phyloP scores from a whole-genome alignment of 1,284 basidiomycete species.

The Schizophyllum commune region DNA sequence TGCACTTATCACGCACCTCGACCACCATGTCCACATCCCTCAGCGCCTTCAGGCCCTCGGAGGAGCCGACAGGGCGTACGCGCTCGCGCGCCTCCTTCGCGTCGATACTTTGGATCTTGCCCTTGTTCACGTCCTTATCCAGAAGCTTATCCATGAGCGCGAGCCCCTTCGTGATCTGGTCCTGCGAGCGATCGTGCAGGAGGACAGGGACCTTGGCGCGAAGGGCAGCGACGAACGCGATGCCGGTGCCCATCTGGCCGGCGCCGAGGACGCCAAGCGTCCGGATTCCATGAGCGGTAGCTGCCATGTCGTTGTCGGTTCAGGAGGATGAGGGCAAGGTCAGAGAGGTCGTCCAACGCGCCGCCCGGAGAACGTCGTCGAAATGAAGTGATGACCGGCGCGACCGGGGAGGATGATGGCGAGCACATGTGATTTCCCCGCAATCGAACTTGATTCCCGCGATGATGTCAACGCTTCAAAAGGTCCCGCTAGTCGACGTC shows the following conservation, averaged over 20 bases:
- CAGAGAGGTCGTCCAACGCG: background rate
- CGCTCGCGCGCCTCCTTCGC: constrained; percentile 69
- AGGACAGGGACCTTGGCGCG: constrained; percentile 73
- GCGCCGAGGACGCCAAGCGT: constrained; percentile 68
- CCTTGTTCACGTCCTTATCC: constrained; percentile 84
- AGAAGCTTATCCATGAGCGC: constrained; percentile 75
- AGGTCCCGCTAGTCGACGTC: background rate
- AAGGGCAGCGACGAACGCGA: constrained; percentile 79
- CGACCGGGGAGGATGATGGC: background rate
- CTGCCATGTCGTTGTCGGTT: constrained; percentile 30
- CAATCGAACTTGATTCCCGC: background rate
- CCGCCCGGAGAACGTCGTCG: too few relatives aligned
- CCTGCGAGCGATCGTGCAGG: constrained; percentile 59
- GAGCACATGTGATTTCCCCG: background rate
- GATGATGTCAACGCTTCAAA: background rate
- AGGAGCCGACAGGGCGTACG: constrained; percentile 44
- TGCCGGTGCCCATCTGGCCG: constrained; percentile 88
- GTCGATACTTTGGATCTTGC: constrained; percentile 65
- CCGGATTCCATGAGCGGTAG: constrained; percentile 57
- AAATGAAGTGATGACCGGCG: too few relatives aligned
- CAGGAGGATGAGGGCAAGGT: background rate
- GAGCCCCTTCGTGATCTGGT: constrained; percentile 66
- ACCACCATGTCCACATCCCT: constrained; percentile 84
- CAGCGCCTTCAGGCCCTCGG: constrained; percentile 41
- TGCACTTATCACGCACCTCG: constrained; percentile 20